Percentiles rank a stretch among this genome's conserved stretches.
Conservation (phyloP, 495 filamentous ascomycete species). For the Aspergillus steynii region DNA sequence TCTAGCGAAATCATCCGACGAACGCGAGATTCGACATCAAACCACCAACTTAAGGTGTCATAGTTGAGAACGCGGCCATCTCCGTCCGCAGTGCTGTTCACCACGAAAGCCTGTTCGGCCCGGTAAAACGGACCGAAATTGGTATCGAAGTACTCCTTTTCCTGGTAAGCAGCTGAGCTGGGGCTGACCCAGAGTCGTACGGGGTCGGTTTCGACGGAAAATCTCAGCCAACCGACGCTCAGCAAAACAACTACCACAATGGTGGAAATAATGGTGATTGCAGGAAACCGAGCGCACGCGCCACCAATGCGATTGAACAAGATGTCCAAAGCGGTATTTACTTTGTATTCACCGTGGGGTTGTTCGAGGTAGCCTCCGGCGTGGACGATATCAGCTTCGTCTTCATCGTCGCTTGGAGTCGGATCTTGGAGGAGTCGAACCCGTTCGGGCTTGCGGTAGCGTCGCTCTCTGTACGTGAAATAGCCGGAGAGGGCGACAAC, state of each 20-base stretch:
- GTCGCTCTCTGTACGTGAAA: constrained; percentile 69
- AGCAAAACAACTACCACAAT: constrained; percentile 70
- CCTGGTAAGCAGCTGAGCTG: constrained; percentile 82
- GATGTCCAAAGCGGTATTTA: constrained; percentile 77
- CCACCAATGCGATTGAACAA: constrained; percentile 83
- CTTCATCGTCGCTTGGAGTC: constrained; percentile 83
- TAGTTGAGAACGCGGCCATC: constrained; percentile 79
- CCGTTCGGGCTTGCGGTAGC: constrained; percentile 72
- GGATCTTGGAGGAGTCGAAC: constrained; percentile 84
- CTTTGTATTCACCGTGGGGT: constrained; percentile 64
- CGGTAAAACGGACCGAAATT: constrained; percentile 96
- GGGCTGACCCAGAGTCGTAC: constrained; percentile 95
- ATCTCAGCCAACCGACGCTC: constrained; percentile 83
- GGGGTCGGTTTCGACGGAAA: constrained; percentile 83
- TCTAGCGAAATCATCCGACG: constrained; percentile 64
- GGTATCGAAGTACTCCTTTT: constrained; percentile 92
- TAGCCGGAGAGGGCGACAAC: constrained; percentile 68
- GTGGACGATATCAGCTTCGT: constrained; percentile 73
- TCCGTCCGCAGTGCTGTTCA: constrained; percentile 68
- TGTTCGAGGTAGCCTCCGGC: constrained; percentile 69
- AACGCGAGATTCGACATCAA: constrained; percentile 79
- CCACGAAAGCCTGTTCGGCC: constrained; percentile 87
- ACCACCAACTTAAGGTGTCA: constrained; percentile 91
- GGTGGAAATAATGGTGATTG: constrained; percentile 72
- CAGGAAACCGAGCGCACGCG: constrained; percentile 77